phyloP scores from a whole-genome alignment of 225 moss, liverwort and hornwort genomes.

The Antitrichia curtipendula region DNA sequence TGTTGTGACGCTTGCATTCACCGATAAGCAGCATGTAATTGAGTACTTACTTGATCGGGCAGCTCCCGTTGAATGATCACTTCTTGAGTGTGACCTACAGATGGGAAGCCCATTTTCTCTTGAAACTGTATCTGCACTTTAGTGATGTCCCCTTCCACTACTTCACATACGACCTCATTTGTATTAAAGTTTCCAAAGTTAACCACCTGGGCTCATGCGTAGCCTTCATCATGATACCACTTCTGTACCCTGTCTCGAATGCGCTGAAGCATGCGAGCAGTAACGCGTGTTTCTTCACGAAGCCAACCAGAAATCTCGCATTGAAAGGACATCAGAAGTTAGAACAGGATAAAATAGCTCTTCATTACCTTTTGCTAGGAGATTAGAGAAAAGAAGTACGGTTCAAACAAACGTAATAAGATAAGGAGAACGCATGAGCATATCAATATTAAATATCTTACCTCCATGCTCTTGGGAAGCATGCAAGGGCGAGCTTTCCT shows the following conservation, averaged over 20 bases:
- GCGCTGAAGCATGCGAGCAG: constrained; percentile 86
- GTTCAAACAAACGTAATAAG: background rate
- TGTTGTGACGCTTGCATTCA: background rate
- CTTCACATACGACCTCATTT: constrained; percentile 90
- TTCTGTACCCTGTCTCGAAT: constrained; percentile 90
- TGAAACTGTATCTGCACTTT: constrained; percentile 86
- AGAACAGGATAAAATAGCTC: background rate
- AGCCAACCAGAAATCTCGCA: constrained; percentile 90
- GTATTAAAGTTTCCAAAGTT: constrained; percentile 92
- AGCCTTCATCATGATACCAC: constrained; percentile 98
- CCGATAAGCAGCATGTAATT: background rate
- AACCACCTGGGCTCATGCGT: constrained; percentile 90
- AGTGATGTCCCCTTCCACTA: constrained; percentile 88
- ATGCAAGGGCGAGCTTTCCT: constrained; percentile 87
- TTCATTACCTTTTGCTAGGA: background rate
- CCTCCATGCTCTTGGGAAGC: constrained; percentile 82
- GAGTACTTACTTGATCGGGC: constrained; percentile 53
- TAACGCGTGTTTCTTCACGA: constrained; percentile 80
- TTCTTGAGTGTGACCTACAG: constrained; percentile 56
- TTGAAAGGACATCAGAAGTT: constrained; percentile 2
- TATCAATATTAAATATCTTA: background rate
- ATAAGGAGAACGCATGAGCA: background rate
- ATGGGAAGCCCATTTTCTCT: constrained; percentile 80
- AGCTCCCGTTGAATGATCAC: constrained; percentile 68
- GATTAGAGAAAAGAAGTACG: background rate